A percentile compares a stretch with the other conserved stretches of the same genome.
Conservation (phyloP, 2,329 filamentous ascomycete species). For the Epichloe uncinata region DNA sequence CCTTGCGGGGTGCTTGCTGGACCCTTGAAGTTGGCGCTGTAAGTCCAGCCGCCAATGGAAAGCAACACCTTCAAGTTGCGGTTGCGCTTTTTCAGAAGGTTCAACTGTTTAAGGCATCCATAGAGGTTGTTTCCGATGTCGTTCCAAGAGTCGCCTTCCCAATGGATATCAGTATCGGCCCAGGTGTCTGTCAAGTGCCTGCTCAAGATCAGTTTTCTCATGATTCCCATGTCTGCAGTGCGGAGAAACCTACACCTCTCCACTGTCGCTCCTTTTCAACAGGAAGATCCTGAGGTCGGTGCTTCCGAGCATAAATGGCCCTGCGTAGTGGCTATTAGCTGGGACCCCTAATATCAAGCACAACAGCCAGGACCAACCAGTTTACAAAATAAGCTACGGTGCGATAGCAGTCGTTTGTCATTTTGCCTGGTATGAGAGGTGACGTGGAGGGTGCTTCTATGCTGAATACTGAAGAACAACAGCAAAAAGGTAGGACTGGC, state of each 20-base stretch:
- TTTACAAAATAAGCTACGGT: constrained; percentile 64
- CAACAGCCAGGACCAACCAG: constrained; percentile 29
- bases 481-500: neutral
- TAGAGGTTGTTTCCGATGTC: constrained; percentile 69
- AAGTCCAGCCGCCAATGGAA: constrained; percentile 88
- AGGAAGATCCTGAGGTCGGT: constrained; percentile 74
- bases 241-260: constrained; percentile 54
- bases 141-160: constrained; percentile 55
- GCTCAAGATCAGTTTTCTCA: constrained; percentile 1
- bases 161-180: constrained; percentile 62
- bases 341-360: neutral
- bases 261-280: constrained; percentile 58
- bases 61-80: constrained; percentile 75
- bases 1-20: constrained; percentile 60
- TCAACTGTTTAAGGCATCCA: constrained; percentile 79
- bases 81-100: constrained; percentile 67
- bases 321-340: constrained; percentile 13
- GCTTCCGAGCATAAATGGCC: constrained; percentile 79
- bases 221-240: neutral
- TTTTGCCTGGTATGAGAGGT: neutral
- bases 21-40: constrained; percentile 67
- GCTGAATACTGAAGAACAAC: neutral
- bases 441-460: neutral
- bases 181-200: constrained; percentile 45
- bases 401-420: constrained; percentile 35